Percentiles rank a stretch among this genome's conserved stretches.
phyloP scores from a whole-genome alignment of 73 alveolate species.

The Paramecium caudatum region DNA sequence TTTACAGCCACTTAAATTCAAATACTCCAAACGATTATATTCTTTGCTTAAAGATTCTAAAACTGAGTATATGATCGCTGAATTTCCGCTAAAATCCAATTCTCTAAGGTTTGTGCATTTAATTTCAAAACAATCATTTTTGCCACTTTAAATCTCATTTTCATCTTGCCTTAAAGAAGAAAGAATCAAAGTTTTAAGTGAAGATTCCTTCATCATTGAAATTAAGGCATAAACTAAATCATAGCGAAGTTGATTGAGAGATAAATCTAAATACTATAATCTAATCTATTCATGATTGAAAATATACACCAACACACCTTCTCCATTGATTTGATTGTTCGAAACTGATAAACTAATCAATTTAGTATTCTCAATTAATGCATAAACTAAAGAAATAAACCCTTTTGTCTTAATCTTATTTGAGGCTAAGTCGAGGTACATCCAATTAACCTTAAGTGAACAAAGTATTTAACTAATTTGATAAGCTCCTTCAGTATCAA shows the following conservation, averaged over 20 bases:
- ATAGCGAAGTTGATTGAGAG: slow-evolving; percentile 15
- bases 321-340: slow-evolving; percentile 39
- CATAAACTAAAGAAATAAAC: slow-evolving; percentile 60
- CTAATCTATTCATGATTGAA: slow-evolving; percentile 61
- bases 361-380: not conserved
- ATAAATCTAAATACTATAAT: slow-evolving; percentile 22
- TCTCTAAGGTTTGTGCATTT: slow-evolving; percentile 46
- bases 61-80: slow-evolving; percentile 7
- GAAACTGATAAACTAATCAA: slow-evolving; percentile 22
- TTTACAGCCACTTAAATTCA: not conserved
- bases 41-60: slow-evolving; percentile 23
- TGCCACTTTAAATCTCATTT: slow-evolving; percentile 17
- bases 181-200: slow-evolving; percentile 1
- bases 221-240: slow-evolving; percentile 42
- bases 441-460: slow-evolving; percentile 27
- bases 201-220: slow-evolving; percentile 63
- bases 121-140: not conserved
- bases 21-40: slow-evolving; percentile 35
- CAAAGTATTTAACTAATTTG: slow-evolving; percentile 7
- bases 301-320: slow-evolving; percentile 39
- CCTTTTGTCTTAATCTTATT: slow-evolving; percentile 54
- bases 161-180: slow-evolving; percentile 31
- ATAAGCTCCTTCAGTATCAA: slow-evolving; percentile 63
- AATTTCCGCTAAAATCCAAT: slow-evolving; percentile 36
- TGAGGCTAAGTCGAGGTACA: not conserved